These are phyloP conservation scores for Exserohilum rostratum DNA, from an alignment of 2,329 filamentous ascomycete species.

Conservation along the genomic window DNA sequence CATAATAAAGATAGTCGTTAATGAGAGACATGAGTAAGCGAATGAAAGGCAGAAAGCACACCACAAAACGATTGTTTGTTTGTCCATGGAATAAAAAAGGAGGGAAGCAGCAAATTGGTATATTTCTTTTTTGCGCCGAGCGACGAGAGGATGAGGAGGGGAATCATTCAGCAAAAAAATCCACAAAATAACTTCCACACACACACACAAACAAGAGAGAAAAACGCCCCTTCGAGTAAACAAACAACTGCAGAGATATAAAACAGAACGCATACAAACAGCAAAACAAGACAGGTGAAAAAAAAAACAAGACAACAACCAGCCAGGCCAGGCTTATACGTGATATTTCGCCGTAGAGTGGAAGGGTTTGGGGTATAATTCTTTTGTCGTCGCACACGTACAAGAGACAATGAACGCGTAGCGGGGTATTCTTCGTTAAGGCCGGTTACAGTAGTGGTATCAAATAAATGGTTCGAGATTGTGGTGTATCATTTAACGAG, in stretches of 20 bases:
- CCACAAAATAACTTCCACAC: not conserved
- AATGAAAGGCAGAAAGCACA: not conserved
- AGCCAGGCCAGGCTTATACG: constrained; percentile 38
- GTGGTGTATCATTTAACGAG: constrained; percentile 69
- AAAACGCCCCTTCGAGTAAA: not conserved
- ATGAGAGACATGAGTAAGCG: too few relatives aligned
- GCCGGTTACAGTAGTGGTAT: constrained; percentile 41
- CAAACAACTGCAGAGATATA: constrained; percentile 11
- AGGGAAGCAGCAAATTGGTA: constrained; percentile 6
- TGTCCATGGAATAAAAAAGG: not conserved
- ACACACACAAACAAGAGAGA: not conserved
- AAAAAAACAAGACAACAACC: constrained; percentile 25
- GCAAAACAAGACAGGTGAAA: constrained; percentile 17
- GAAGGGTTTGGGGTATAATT: constrained; percentile 47
- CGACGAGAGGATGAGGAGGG: not conserved
- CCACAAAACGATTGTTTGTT: not conserved
- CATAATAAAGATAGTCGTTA: too few relatives aligned
- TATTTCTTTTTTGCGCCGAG: constrained; percentile 10
- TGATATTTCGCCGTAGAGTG: constrained; percentile 37
- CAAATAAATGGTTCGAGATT: constrained; percentile 32
- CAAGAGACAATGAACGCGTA: constrained; percentile 35
- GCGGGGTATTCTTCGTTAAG: constrained; percentile 48
- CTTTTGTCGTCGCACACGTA: constrained; percentile 46
- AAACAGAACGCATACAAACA: constrained; percentile 21
- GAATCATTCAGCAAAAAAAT: constrained; percentile 8